phyloP scores from a whole-genome alignment of 768 basidiomycete species.

The Lentinula sp. region DNA sequence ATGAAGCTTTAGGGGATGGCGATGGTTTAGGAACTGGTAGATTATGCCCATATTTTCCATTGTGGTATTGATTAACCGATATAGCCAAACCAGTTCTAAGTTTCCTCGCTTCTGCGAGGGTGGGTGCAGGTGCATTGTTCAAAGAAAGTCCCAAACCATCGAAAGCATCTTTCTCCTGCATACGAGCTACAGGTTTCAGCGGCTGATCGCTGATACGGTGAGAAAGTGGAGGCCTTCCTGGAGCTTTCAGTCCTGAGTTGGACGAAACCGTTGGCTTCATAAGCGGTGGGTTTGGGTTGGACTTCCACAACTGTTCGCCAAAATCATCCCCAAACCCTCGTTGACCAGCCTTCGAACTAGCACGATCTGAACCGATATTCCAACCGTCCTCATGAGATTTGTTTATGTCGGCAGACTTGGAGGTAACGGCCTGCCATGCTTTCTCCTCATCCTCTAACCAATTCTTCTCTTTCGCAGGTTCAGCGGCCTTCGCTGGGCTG shows the following conservation, averaged over 20 bases:
- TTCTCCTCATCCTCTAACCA: slow-evolving; percentile 39
- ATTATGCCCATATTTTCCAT: slow-evolving; percentile 10
- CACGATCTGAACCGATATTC: slow-evolving; percentile 24
- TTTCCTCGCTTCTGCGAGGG: slow-evolving; percentile 71
- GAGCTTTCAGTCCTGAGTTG: slow-evolving; percentile 5
- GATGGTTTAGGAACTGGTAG: slow-evolving; percentile 11
- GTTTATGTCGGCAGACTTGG: slow-evolving; percentile 17
- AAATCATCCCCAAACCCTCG: slow-evolving; percentile 68
- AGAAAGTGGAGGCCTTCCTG: slow-evolving; percentile 12
- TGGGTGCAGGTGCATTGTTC: slow-evolving; percentile 47
- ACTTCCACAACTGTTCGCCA: slow-evolving; percentile 46
- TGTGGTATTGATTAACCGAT: neutral
- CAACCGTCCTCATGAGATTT: slow-evolving; percentile 23
- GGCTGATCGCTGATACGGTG: slow-evolving; percentile 22
- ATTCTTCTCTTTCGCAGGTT: slow-evolving; percentile 16
- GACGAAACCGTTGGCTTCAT: slow-evolving; percentile 9
- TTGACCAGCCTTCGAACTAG: slow-evolving; percentile 15
- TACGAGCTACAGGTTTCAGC: slow-evolving; percentile 9
- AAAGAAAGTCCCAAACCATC: slow-evolving; percentile 59
- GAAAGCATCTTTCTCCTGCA: slow-evolving; percentile 65
- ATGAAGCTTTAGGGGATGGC: slow-evolving; percentile 8
- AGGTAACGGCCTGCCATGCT: slow-evolving; percentile 38
- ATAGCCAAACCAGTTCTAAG: slow-evolving; percentile 66
- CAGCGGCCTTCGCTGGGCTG: slow-evolving; percentile 22
- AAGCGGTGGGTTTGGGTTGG: slow-evolving; percentile 26